Percentiles rank a stretch among this genome's conserved stretches.
These are phyloP conservation scores for Athelia psychrophila DNA, from an alignment of 1,284 basidiomycete species.

Conservation along the genomic window DNA sequence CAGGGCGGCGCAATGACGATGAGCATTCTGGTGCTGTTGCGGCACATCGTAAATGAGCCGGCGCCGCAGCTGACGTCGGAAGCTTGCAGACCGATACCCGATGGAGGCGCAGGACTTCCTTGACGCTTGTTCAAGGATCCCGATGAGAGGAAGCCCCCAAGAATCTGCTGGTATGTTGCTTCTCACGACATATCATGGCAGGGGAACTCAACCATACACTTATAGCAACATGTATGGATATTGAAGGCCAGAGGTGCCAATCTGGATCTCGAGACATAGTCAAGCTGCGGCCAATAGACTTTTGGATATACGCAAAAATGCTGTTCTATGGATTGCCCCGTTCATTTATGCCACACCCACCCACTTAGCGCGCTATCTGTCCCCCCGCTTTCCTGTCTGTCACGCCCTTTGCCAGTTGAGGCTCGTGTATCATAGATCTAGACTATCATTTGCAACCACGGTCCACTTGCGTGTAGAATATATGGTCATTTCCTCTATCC, in stretches of 20 bases:
- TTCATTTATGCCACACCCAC: conserved; percentile 20
- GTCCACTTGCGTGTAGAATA: not conserved
- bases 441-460: not conserved
- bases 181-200: not conserved
- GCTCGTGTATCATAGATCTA: not conserved
- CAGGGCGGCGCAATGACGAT: conserved; percentile 93
- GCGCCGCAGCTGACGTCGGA: conserved; percentile 79
- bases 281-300: conserved; percentile 21
- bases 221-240: conserved; percentile 18
- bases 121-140: conserved; percentile 85
- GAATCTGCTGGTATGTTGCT: conserved; percentile 64
- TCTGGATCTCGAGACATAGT: conserved; percentile 64
- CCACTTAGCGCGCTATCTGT: conserved; percentile 16
- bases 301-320: conserved; percentile 3
- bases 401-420: not conserved
- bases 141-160: conserved; percentile 80
- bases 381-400: not conserved
- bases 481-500: no score
- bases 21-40: conserved; percentile 94
- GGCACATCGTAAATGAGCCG: conserved; percentile 97
- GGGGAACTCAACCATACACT: not conserved
- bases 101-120: conserved; percentile 75
- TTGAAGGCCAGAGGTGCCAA: conserved; percentile 38
- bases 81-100: conserved; percentile 69
- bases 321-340: conserved; percentile 11